Percentiles rank a stretch among this genome's conserved stretches.
These are phyloP conservation scores for Mychonastes homosphaera DNA, from an alignment of 139 green algal species.

Conservation along the genomic window DNA sequence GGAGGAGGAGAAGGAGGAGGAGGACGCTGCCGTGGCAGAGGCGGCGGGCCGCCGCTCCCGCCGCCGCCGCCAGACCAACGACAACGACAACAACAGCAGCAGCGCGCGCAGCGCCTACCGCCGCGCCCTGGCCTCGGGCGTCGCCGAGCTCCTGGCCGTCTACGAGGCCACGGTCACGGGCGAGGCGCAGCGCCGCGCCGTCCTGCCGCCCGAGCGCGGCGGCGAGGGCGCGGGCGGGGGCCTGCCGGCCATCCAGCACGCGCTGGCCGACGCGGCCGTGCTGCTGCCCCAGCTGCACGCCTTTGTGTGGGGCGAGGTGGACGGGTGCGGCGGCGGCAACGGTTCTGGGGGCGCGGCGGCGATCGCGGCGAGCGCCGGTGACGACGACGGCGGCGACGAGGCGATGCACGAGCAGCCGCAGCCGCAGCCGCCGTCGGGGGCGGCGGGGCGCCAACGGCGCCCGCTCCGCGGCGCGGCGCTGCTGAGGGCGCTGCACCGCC, in stretches of 20 bases:
- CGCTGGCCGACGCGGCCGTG: slow-evolving; percentile 46
- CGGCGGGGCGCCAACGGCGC: slow-evolving; percentile 11
- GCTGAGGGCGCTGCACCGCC: slow-evolving; percentile 39
- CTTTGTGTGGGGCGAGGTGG: slow-evolving; percentile 39
- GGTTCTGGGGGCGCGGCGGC: background rate
- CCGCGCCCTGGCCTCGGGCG: slow-evolving; percentile 48
- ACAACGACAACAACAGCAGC: no score
- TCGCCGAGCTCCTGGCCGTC: slow-evolving; percentile 73
- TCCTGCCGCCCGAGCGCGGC: no score
- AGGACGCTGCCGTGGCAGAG: no score
- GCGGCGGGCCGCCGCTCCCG: background rate
- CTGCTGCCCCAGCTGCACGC: slow-evolving; percentile 56
- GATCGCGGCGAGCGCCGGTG: background rate
- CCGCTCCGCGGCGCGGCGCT: slow-evolving; percentile 32
- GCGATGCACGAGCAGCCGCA: slow-evolving; percentile 27
- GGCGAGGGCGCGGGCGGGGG: slow-evolving; percentile 6
- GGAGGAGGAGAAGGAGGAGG: no score
- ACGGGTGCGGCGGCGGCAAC: background rate
- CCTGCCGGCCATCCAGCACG: slow-evolving; percentile 49
- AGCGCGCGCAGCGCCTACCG: slow-evolving; percentile 30
- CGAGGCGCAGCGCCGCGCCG: slow-evolving; percentile 53
- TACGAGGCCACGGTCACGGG: slow-evolving; percentile 59
- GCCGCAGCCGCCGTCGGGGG: slow-evolving; percentile 36
- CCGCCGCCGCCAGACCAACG: no score
- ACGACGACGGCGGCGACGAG: no score